phyloP scores from a whole-genome alignment of 2,329 filamentous ascomycete species.

The Colletotrichum liriopes region DNA sequence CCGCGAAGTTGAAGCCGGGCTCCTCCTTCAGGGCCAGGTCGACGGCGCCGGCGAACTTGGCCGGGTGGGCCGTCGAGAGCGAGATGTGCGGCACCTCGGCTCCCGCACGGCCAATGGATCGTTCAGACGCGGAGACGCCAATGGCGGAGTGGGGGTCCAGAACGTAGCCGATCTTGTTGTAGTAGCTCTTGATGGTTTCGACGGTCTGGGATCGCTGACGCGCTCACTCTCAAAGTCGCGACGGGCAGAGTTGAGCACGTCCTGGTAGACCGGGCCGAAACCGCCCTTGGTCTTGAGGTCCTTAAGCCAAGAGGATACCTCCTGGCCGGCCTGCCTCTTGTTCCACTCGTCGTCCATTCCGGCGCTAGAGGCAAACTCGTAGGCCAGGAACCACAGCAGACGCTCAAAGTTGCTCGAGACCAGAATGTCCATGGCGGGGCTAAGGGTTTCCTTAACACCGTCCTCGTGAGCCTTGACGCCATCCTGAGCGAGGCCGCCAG shows the following conservation, averaged over 20 bases:
- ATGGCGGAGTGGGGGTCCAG: slow-evolving; percentile 95
- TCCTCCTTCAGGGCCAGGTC: slow-evolving; percentile 82
- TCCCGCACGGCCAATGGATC: slow-evolving; percentile 73
- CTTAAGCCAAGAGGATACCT: slow-evolving; percentile 84
- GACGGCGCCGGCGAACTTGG: slow-evolving; percentile 92
- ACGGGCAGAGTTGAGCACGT: slow-evolving; percentile 80
- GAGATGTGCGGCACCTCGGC: slow-evolving; percentile 80
- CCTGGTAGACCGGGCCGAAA: slow-evolving; percentile 82
- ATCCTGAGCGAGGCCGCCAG: slow-evolving; percentile 76
- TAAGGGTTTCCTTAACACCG: slow-evolving; percentile 91
- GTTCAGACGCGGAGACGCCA: slow-evolving; percentile 82
- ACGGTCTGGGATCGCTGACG: slow-evolving; percentile 78
- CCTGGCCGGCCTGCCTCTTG: slow-evolving; percentile 80
- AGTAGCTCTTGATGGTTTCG: slow-evolving; percentile 72
- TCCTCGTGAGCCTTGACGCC: slow-evolving; percentile 76
- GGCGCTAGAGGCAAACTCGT: slow-evolving; percentile 74
- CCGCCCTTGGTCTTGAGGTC: slow-evolving; percentile 86
- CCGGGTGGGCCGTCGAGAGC: slow-evolving; percentile 93
- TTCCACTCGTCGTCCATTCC: slow-evolving; percentile 77
- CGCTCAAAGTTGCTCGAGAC: slow-evolving; percentile 98
- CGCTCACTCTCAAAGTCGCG: slow-evolving; percentile 86
- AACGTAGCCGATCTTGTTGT: slow-evolving; percentile 79
- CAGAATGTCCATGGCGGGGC: slow-evolving; percentile 97
- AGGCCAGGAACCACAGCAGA: slow-evolving; percentile 92
- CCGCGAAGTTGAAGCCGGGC: slow-evolving; percentile 81